Evolutionary conservation across 345 rosid genomes (phyloP).

Genomic region (Hibiscus syriacus): DNA sequence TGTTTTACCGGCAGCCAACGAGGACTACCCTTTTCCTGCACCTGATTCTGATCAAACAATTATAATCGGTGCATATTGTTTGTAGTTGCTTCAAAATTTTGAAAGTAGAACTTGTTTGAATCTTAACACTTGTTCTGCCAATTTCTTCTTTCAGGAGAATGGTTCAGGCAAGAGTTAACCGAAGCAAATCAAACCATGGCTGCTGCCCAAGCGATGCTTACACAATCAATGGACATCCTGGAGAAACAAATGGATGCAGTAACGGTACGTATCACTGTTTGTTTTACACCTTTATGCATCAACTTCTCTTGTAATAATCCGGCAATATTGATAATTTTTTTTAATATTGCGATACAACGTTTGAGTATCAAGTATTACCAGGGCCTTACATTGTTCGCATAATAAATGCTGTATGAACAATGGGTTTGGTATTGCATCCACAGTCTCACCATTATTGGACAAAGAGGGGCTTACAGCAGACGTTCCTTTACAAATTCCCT

Average conservation of each 20-base stretch:
- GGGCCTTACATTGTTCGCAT: not conserved
- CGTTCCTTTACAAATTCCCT: constrained; percentile 13
- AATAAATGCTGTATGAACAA: not conserved
- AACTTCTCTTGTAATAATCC: not conserved
- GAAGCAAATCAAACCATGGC: not conserved
- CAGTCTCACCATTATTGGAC: not conserved
- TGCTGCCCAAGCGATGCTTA: constrained; percentile 30
- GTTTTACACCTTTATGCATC: too few relatives aligned
- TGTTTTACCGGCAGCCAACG: constrained; percentile 17
- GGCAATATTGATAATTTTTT: not conserved
- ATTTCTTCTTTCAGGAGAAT: not conserved
- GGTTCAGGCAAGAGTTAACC: constrained; percentile 33
- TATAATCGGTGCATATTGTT: constrained; percentile 20
- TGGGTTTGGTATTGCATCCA: not conserved
- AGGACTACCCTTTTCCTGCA: constrained; percentile 17
- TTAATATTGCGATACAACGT: not conserved
- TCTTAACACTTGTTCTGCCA: not conserved
- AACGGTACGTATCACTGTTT: not conserved
- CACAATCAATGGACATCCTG: constrained; percentile 46
- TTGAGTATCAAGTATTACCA: not conserved
- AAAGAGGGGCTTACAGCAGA: not conserved
- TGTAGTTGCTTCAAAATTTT: not conserved
- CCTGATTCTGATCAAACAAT: constrained; percentile 26
- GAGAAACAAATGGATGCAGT: constrained; percentile 29
- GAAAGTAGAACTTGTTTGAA: too few relatives aligned